Evolutionary conservation across 164 flowering plant species (phyloP).

Genomic region (Liquidambar formosana): DNA sequence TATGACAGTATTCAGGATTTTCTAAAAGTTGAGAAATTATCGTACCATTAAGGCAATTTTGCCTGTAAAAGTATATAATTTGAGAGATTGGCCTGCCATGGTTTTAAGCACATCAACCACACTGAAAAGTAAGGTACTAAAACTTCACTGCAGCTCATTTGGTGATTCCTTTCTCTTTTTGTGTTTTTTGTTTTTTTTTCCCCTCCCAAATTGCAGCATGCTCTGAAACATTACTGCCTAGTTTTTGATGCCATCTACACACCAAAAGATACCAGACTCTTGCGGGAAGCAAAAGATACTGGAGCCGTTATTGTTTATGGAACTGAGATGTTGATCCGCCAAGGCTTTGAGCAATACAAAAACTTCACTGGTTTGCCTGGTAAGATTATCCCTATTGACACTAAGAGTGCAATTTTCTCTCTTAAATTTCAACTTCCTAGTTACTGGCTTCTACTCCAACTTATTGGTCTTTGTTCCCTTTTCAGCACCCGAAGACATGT

Average conservation of each 20-base stretch:
- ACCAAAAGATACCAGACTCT: slow-evolving; percentile 19
- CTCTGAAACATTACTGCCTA: slow-evolving; percentile 17
- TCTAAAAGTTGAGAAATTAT: too few relatives aligned
- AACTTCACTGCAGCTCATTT: too few relatives aligned
- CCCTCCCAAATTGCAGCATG: slow-evolving; percentile 14
- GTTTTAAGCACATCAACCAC: too few relatives aligned
- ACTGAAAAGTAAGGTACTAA: too few relatives aligned
- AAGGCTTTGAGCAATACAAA: slow-evolving; percentile 28
- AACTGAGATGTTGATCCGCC: slow-evolving; percentile 32
- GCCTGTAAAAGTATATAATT: too few relatives aligned
- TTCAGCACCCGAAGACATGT: slow-evolving; percentile 15
- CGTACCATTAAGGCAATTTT: too few relatives aligned
- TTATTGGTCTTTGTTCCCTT: not conserved
- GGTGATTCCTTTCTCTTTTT: not conserved
- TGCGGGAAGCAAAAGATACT: slow-evolving; percentile 21
- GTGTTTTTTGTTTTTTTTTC: too few relatives aligned
- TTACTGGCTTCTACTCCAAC: too few relatives aligned
- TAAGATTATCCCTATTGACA: slow-evolving; percentile 2
- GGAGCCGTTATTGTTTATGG: slow-evolving; percentile 29
- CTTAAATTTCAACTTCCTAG: too few relatives aligned
- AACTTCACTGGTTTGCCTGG: slow-evolving; percentile 33
- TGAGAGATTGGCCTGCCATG: too few relatives aligned
- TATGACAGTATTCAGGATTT: too few relatives aligned
- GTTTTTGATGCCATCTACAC: slow-evolving; percentile 25
- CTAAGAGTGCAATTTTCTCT: not conserved